Conservation (phyloP, 768 basidiomycete species). For the Symmetrospora coprosmae region DNA sequence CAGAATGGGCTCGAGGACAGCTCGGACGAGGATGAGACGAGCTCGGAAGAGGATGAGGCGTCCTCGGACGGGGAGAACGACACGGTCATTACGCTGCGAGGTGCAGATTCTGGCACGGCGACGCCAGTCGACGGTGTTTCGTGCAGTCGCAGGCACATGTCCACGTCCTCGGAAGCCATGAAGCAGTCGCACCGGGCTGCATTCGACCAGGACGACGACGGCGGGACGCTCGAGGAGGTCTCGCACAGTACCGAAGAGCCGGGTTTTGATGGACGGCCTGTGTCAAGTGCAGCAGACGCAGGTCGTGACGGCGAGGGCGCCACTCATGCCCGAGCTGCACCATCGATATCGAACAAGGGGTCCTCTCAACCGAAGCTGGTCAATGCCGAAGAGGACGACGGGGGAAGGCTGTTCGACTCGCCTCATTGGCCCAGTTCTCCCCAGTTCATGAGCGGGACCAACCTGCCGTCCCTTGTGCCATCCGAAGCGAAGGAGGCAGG, state of each 20-base stretch:
- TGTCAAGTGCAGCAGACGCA: slow-evolving; percentile 10
- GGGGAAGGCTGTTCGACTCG: not conserved
- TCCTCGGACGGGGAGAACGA: not conserved
- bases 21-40: not conserved
- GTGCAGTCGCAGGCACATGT: not conserved
- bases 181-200: slow-evolving; percentile 3
- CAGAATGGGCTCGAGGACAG: too few relatives aligned
- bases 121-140: not conserved
- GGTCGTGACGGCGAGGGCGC: slow-evolving; percentile 2
- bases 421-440: slow-evolving; percentile 20
- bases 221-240: not conserved
- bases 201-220: not conserved
- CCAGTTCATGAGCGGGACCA: not conserved
- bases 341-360: not conserved
- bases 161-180: not conserved
- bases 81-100: too few relatives aligned
- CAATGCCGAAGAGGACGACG: not conserved
- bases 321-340: too few relatives aligned
- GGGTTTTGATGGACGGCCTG: slow-evolving; percentile 20
- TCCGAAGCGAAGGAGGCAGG: too few relatives aligned
- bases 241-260: not conserved
- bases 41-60: not conserved
- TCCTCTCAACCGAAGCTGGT: not conserved
- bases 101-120: too few relatives aligned
- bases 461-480: not conserved